Evolutionary conservation across 2,329 filamentous ascomycete species (phyloP), one percentile per base, ranked within the genome.

Genomic region (Apiospora malaysiana): DNA sequence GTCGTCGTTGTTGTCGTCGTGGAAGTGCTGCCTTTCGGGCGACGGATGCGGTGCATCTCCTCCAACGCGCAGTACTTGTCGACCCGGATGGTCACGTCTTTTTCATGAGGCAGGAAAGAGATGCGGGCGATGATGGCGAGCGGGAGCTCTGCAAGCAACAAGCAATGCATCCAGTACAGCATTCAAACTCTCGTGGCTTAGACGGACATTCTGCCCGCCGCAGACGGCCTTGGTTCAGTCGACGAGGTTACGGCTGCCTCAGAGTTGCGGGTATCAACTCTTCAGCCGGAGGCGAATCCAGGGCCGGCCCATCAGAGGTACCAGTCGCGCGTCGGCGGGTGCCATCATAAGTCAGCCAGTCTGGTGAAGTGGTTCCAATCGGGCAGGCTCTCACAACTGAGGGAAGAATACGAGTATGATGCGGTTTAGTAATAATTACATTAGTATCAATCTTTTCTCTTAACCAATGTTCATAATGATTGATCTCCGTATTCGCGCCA

Each of bases 51-150:
- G 16, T 56, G 25, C 51, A 59, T 65, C n/a, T n/a, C n/a, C 66
- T 72, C 72, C 23, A 73, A 69, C 10, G 56, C 66, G 16, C 67
- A 73, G 16, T 67, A 68, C 65, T 73, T 70, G 18, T 70, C 71
- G 16, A 69, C 59, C 45, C 67, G 67, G 46, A 72, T n/a, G n/a
- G n/a, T n/a, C n/a, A n/a, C n/a, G n/a, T n/a, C n/a, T n/a, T n/a
- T n/a, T n/a, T n/a, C n/a, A n/a, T n/a, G 71, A 40, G 71, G 49
- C 43, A 77, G 74, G 40, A 72, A 74, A n/a, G 75, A 74, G 16
- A 74, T 71, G 7, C 74, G 74, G 51, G 72, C 72, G 68, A 76
- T 74, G 32, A 74, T 77, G 12, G 75, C 73, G 27, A 75, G 3
- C 68, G 1, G 74, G 75, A 12, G 75, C 74, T 23, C 76, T 78